Percentiles rank a stretch among this genome's conserved stretches.
phyloP scores from a whole-genome alignment of 495 filamentous ascomycete species.

The Hyaloscypha hepaticicola region DNA sequence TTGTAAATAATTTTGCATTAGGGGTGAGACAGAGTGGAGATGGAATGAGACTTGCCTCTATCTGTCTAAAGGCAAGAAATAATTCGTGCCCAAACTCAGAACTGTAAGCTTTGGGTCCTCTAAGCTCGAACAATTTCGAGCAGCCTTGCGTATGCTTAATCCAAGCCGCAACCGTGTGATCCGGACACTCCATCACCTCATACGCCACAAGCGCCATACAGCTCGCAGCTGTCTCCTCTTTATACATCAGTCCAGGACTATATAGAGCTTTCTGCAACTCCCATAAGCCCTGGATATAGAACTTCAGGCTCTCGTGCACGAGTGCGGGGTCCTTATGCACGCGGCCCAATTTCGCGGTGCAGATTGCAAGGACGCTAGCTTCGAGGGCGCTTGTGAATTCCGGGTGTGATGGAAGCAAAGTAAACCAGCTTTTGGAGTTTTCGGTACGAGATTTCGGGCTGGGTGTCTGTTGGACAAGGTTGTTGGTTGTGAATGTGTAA shows the following conservation, averaged over 20 bases:
- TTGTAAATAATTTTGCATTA: neutral
- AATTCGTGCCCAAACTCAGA: constrained; percentile 35
- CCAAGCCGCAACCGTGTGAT: constrained; percentile 31
- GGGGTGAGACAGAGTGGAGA: too few relatives aligned
- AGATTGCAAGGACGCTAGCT: constrained; percentile 30
- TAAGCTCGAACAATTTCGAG: constrained; percentile 34
- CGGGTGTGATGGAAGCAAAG: constrained; percentile 27
- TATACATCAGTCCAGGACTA: constrained; percentile 30
- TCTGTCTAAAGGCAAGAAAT: constrained; percentile 35
- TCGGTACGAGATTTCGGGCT: neutral
- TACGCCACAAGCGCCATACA: constrained; percentile 39
- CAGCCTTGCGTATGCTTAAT: constrained; percentile 37
- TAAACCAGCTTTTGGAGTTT: constrained; percentile 29
- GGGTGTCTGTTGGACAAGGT: neutral
- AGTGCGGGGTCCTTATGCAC: constrained; percentile 27
- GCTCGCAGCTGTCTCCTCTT: constrained; percentile 39
- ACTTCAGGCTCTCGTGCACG: constrained; percentile 33
- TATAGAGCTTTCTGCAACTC: constrained; percentile 38
- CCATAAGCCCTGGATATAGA: constrained; percentile 37
- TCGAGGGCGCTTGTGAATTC: constrained; percentile 33
- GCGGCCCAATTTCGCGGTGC: constrained; percentile 33
- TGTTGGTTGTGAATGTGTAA: constrained; percentile 4
- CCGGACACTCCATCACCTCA: constrained; percentile 41
- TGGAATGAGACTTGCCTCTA: constrained; percentile 30
- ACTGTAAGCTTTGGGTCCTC: constrained; percentile 35